phyloP scores from a whole-genome alignment of 2,329 filamentous ascomycete species.

The Cadophora gregata region DNA sequence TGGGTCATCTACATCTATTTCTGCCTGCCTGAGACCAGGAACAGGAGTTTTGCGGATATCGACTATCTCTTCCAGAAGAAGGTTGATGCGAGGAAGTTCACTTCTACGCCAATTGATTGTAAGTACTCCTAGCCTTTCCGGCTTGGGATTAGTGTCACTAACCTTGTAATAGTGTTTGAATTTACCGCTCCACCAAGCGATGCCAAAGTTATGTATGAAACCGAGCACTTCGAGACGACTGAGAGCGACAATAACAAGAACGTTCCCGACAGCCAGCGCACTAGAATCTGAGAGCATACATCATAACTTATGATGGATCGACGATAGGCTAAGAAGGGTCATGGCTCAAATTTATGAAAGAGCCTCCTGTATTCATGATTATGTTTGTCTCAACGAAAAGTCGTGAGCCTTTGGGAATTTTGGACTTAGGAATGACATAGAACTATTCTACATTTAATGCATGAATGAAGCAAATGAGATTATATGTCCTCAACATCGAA shows the following conservation, averaged over 20 bases:
- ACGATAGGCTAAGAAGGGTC: background rate
- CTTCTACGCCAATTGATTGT: slow-evolving; percentile 16
- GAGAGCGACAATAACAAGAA: background rate
- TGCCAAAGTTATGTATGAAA: background rate
- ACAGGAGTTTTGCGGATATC: slow-evolving; percentile 18
- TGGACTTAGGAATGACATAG: no score
- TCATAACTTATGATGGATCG: no score
- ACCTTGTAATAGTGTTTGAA: slow-evolving; percentile 5
- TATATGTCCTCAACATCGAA: no score
- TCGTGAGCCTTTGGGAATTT: no score
- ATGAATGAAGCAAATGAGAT: no score
- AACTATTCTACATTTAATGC: no score
- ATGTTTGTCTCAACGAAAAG: no score
- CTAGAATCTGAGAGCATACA: no score
- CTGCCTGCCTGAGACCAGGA: slow-evolving; percentile 15
- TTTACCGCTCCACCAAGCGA: background rate
- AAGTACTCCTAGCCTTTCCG: background rate
- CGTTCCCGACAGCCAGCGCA: background rate
- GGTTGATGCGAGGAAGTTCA: slow-evolving; percentile 7
- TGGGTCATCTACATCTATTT: slow-evolving; percentile 10
- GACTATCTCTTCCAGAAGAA: slow-evolving; percentile 21
- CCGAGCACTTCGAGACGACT: background rate
- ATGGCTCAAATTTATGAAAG: no score
- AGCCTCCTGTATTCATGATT: no score
- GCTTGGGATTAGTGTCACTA: background rate